Evolutionary conservation across 1,284 basidiomycete species (phyloP).

Genomic region (Fistulina hepatica): DNA sequence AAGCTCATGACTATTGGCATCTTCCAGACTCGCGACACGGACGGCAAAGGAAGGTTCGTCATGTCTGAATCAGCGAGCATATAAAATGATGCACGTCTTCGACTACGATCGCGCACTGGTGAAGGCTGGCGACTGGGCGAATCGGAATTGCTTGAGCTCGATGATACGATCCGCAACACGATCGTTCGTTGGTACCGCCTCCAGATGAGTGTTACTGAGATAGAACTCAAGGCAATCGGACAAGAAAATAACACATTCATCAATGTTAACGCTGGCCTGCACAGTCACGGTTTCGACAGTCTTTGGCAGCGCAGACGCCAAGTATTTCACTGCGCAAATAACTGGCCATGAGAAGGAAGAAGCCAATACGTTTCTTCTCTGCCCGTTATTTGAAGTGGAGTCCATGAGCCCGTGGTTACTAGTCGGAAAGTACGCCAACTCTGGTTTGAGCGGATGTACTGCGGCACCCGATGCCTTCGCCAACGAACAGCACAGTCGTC

Average conservation of each 20-base stretch:
- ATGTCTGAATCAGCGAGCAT: constrained; percentile 33
- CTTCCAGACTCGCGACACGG: constrained; percentile 26
- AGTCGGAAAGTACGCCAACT: constrained; percentile 28
- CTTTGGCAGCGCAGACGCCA: constrained; percentile 32
- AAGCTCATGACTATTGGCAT: constrained; percentile 34
- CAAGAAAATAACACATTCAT: constrained; percentile 31
- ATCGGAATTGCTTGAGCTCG: constrained; percentile 32
- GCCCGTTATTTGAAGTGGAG: not conserved
- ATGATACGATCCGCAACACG: constrained; percentile 31
- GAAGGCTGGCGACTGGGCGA: no score
- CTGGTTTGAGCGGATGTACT: constrained; percentile 31
- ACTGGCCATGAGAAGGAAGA: constrained; percentile 26
- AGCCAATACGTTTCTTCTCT: constrained; percentile 19
- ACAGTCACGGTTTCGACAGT: constrained; percentile 33
- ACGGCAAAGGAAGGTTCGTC: constrained; percentile 31
- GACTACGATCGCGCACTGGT: constrained; percentile 35
- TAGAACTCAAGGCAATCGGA: constrained; percentile 31
- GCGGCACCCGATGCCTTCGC: constrained; percentile 25
- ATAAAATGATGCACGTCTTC: constrained; percentile 37
- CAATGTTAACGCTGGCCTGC: constrained; percentile 32
- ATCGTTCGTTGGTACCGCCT: constrained; percentile 25
- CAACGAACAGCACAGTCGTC: constrained; percentile 29
- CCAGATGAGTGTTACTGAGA: not conserved
- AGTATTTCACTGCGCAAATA: constrained; percentile 28
- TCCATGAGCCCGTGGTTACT: constrained; percentile 1